phyloP scores from a whole-genome alignment of 2,329 filamentous ascomycete species.

The Teratosphaeria epicoccoides region DNA sequence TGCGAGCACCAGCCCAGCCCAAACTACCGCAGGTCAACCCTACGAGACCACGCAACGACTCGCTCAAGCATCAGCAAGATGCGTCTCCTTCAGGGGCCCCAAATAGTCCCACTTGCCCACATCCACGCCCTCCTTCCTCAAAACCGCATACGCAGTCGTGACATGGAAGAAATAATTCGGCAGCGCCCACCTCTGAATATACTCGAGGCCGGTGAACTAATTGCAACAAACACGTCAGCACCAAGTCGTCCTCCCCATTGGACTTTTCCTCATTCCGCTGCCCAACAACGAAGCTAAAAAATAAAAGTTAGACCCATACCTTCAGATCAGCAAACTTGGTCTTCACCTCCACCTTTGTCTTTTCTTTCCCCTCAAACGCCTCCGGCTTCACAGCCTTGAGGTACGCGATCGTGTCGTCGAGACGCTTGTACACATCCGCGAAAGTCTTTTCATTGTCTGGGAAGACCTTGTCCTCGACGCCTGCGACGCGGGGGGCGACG shows the following conservation, averaged over 20 bases:
- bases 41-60: not conserved
- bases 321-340: constrained; percentile 25
- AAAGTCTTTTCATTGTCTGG: constrained; percentile 41
- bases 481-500: constrained; percentile 30
- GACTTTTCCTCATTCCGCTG: constrained; percentile 18
- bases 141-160: constrained; percentile 48
- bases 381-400: constrained; percentile 35
- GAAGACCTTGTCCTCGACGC: constrained; percentile 23
- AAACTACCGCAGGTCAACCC: no score
- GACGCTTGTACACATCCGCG: constrained; percentile 37
- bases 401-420: constrained; percentile 38
- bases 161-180: constrained; percentile 58
- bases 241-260: not conserved
- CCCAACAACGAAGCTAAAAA: constrained; percentile 35
- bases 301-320: constrained; percentile 32
- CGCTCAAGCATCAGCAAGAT: not conserved
- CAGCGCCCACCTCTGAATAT: constrained; percentile 39
- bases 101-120: constrained; percentile 50
- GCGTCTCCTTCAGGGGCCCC: not conserved
- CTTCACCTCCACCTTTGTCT: constrained; percentile 30
- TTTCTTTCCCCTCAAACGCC: constrained; percentile 35
- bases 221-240: not conserved
- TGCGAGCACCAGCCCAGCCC: no score
- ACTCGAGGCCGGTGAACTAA: constrained; percentile 21
- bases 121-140: constrained; percentile 50